phyloP scores from a whole-genome alignment of 805 yeast genomes.

The Candida methanosorbosa region DNA sequence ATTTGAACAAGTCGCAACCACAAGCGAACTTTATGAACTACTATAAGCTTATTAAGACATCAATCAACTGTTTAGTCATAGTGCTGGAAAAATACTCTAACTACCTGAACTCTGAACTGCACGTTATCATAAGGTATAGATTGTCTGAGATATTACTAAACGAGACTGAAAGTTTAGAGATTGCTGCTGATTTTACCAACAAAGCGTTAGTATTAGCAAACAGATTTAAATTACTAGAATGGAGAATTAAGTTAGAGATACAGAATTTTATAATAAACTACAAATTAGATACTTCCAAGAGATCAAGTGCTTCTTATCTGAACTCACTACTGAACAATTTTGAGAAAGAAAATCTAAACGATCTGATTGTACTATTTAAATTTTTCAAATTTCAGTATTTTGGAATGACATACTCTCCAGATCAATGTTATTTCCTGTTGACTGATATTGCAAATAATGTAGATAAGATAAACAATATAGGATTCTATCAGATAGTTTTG shows the following conservation, averaged over 20 bases:
- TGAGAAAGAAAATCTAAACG: constrained; percentile 5
- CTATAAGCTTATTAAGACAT: constrained; percentile 23
- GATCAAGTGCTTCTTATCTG: constrained; percentile 23
- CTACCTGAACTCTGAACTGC: constrained; percentile 22
- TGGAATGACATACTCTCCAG: constrained; percentile 18
- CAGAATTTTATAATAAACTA: constrained; percentile 30
- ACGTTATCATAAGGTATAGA: constrained; percentile 25
- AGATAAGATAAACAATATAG: constrained; percentile 6
- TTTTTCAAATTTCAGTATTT: constrained; percentile 24
- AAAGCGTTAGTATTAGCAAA: constrained; percentile 22
- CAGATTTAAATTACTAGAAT: constrained; percentile 9
- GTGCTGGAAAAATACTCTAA: constrained; percentile 22
- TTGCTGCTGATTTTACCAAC: constrained; percentile 30
- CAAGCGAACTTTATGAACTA: constrained; percentile 18
- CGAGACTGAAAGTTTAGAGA: constrained; percentile 32
- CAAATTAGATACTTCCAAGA: constrained; percentile 12
- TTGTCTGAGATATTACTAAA: constrained; percentile 28
- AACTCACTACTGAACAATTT: constrained; percentile 17
- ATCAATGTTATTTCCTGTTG: constrained; percentile 16
- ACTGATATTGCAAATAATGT: constrained; percentile 6
- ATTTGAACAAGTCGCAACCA: too few relatives aligned
- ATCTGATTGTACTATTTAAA: constrained; percentile 21
- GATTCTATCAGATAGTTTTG: constrained; percentile 16
- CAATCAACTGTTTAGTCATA: constrained; percentile 29
- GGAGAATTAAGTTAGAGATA: constrained; percentile 26